phyloP scores from a whole-genome alignment of 768 basidiomycete genomes.

The Lentinula raphanica region DNA sequence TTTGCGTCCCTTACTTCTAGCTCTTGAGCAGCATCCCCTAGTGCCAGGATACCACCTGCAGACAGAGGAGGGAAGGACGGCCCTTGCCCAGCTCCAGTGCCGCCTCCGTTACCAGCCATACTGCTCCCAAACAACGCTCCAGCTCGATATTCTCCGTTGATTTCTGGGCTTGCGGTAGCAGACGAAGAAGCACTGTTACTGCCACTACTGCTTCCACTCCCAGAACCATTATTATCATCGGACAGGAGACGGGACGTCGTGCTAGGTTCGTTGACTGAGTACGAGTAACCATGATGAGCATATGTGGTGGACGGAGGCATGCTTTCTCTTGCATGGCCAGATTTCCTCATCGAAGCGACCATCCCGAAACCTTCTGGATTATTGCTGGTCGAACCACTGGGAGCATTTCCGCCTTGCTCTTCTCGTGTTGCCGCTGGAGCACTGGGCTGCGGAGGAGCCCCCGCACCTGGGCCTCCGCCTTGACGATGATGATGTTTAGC shows the following conservation, averaged over 20 bases:
- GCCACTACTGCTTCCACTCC: neutral
- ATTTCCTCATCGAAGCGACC: conserved; percentile 45
- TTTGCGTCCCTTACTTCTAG: conserved; percentile 83
- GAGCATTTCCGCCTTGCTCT: neutral
- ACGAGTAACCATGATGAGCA: conserved; percentile 21
- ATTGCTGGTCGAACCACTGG: neutral
- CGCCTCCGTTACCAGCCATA: neutral
- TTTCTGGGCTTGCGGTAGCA: conserved; percentile 1
- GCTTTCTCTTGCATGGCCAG: conserved; percentile 69
- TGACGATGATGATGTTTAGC: neutral
- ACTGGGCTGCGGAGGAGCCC: conserved; percentile 12
- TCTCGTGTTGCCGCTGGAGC: conserved; percentile 6
- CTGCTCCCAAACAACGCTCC: neutral
- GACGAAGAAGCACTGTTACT: conserved; percentile 1
- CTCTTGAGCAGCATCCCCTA: conserved; percentile 73
- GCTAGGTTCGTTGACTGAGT: conserved; percentile 2
- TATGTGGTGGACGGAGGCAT: conserved; percentile 44
- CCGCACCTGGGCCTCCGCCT: conserved; percentile 21
- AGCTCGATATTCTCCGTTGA: neutral
- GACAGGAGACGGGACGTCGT: neutral
- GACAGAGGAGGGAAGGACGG: conserved; percentile 7
- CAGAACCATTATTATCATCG: neutral
- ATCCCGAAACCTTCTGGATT: conserved; percentile 31
- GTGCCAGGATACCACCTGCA: conserved; percentile 26
- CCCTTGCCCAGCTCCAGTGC: neutral